These are phyloP conservation scores for Diaporthe caulivora DNA, from an alignment of 2,329 filamentous ascomycete genomes.

Conservation along the genomic window DNA sequence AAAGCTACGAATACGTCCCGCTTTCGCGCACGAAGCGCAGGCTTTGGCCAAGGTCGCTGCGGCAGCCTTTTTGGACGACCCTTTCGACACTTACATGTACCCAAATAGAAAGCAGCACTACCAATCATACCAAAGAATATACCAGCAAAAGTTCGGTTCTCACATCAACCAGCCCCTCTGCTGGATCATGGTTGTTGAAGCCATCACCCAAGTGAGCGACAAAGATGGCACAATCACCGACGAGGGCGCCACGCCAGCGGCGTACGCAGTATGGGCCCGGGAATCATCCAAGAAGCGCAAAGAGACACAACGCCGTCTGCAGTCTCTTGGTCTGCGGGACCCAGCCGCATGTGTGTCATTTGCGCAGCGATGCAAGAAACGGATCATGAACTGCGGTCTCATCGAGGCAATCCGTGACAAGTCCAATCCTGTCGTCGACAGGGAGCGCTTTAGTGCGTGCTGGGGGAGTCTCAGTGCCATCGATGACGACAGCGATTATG, in stretches of 20 bases:
- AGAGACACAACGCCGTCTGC: neutral
- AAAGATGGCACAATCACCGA: neutral
- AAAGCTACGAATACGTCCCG: neutral
- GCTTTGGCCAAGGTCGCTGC: neutral
- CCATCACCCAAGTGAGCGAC: neutral
- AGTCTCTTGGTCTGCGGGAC: neutral
- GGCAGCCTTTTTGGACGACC: neutral
- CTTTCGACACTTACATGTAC: conserved; percentile 5
- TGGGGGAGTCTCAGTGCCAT: neutral
- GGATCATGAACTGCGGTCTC: neutral
- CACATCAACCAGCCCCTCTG: conserved; percentile 7
- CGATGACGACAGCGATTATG: neutral
- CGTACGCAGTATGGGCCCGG: conserved; percentile 2
- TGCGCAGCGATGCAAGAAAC: neutral
- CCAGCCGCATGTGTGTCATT: neutral
- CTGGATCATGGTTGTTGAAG: neutral
- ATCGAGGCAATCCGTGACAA: neutral
- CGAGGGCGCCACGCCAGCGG: neutral
- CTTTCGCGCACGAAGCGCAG: neutral
- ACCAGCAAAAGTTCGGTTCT: neutral
- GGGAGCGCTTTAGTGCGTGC: neutral
- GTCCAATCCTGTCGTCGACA: conserved; percentile 1
- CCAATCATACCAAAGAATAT: neutral
- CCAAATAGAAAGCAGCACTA: neutral
- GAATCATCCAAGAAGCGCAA: conserved; percentile 1